Evolutionary conservation across 2,329 filamentous ascomycete genomes (phyloP).

Genomic region (Ascochyta pisi): DNA sequence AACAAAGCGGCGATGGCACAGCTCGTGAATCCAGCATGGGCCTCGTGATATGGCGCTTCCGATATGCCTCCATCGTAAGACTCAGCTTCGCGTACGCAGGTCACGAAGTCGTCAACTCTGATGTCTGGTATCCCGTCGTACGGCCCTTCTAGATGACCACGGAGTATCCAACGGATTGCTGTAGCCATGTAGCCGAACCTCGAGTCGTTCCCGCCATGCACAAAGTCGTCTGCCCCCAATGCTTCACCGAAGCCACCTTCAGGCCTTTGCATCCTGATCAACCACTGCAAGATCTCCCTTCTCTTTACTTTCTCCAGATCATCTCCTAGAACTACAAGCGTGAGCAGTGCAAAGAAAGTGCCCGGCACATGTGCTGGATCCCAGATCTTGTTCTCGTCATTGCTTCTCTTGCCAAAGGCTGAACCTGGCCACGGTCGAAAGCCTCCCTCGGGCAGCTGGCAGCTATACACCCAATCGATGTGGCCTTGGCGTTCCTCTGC

Average conservation of each 20-base stretch:
- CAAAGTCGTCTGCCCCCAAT: slow-evolving; percentile 63
- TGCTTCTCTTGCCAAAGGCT: slow-evolving; percentile 57
- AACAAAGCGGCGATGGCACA: slow-evolving; percentile 81
- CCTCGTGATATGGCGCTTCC: slow-evolving; percentile 79
- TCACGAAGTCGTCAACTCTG: slow-evolving; percentile 71
- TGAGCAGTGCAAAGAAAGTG: slow-evolving; percentile 85
- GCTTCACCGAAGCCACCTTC: slow-evolving; percentile 95
- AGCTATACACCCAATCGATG: slow-evolving; percentile 80
- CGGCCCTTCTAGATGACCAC: slow-evolving; percentile 63
- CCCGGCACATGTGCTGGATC: slow-evolving; percentile 85
- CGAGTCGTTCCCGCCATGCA: slow-evolving; percentile 84
- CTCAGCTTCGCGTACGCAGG: slow-evolving; percentile 72
- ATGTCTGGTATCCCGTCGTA: slow-evolving; percentile 72
- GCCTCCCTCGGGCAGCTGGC: slow-evolving; percentile 85
- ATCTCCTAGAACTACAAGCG: slow-evolving; percentile 71
- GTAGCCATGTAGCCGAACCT: slow-evolving; percentile 87
- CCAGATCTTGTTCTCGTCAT: slow-evolving; percentile 63
- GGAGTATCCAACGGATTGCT: slow-evolving; percentile 80
- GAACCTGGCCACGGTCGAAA: slow-evolving; percentile 86
- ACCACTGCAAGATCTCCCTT: slow-evolving; percentile 72
- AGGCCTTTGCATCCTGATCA: slow-evolving; percentile 74
- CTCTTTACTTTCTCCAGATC: slow-evolving; percentile 70
- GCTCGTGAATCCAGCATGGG: slow-evolving; percentile 90
- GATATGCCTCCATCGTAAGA: slow-evolving; percentile 86
- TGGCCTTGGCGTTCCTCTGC: slow-evolving; percentile 62